Evolutionary conservation across 345 rosid species (phyloP).

Genomic region (Eucalyptus pauciflora): DNA sequence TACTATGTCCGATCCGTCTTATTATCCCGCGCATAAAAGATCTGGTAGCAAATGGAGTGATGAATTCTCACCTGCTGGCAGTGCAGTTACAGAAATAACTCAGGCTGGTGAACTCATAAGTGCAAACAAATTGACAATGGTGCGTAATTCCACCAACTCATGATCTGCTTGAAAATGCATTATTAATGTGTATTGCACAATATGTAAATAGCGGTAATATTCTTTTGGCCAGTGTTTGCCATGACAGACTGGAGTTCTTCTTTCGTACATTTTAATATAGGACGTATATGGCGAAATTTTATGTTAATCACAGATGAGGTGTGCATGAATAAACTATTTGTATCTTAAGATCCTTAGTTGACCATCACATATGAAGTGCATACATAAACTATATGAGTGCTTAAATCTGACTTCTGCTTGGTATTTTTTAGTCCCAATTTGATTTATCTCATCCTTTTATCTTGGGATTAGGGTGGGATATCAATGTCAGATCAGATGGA

Average conservation of each 20-base stretch:
- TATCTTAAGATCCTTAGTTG: not conserved
- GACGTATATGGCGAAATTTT: not conserved
- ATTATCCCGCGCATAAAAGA: slow-evolving; percentile 47
- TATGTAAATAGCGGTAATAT: not conserved
- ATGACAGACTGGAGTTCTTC: not conserved
- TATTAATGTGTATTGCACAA: not conserved
- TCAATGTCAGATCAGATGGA: slow-evolving; percentile 83
- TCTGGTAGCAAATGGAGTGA: slow-evolving; percentile 78
- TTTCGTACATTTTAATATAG: not conserved
- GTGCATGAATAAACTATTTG: not conserved
- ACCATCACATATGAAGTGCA: not conserved
- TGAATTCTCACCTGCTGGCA: slow-evolving; percentile 55
- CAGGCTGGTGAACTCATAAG: slow-evolving; percentile 45
- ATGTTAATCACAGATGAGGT: not conserved
- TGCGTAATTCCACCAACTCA: slow-evolving; percentile 6
- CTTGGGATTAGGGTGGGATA: slow-evolving; percentile 47
- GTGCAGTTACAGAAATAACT: slow-evolving; percentile 60
- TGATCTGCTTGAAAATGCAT: not conserved
- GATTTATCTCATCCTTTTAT: not conserved
- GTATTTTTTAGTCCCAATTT: not conserved
- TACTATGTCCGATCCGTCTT: slow-evolving; percentile 37
- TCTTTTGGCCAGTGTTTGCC: not conserved
- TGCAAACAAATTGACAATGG: slow-evolving; percentile 30
- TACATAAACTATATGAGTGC: not conserved
- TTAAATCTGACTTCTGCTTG: not conserved